phyloP scores from a whole-genome alignment of 1,139 yeast genomes.

The Candida glucosophila region DNA sequence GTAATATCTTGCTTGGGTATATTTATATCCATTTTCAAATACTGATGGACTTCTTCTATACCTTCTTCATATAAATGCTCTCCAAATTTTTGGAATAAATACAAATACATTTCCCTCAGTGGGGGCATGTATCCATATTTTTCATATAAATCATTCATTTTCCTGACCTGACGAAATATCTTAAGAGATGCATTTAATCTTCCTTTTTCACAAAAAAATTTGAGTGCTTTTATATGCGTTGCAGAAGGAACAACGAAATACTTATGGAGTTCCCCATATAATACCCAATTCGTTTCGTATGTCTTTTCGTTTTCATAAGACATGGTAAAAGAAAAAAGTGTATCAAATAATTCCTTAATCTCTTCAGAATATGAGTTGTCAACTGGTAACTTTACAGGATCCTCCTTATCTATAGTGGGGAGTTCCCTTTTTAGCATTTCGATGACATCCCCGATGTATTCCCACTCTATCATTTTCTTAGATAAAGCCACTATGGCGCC shows the following conservation, averaged over 20 bases:
- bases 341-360: conserved; percentile 25
- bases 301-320: conserved; percentile 31
- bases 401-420: conserved; percentile 34
- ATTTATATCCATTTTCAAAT: conserved; percentile 56
- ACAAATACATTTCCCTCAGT: conserved; percentile 57
- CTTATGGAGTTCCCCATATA: conserved; percentile 52
- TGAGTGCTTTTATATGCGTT: conserved; percentile 51
- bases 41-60: conserved; percentile 55
- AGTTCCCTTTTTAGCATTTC: conserved; percentile 54
- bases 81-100: conserved; percentile 58
- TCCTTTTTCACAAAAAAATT: conserved; percentile 47
- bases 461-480: conserved; percentile 35
- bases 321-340: conserved; percentile 39
- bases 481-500: conserved; percentile 43
- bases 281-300: conserved; percentile 50
- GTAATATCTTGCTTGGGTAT: conserved; percentile 48
- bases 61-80: conserved; percentile 57
- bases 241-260: conserved; percentile 55
- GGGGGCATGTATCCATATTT: conserved; percentile 40
- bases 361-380: conserved; percentile 17
- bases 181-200: conserved; percentile 59
- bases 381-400: conserved; percentile 19
- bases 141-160: conserved; percentile 49
- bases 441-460: conserved; percentile 49
- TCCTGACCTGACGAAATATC: conserved; percentile 56